A percentile compares a stretch with the other conserved stretches of the same genome.
Conservation (phyloP, 495 filamentous ascomycete species). For the Talaromyces trachyspermus region DNA sequence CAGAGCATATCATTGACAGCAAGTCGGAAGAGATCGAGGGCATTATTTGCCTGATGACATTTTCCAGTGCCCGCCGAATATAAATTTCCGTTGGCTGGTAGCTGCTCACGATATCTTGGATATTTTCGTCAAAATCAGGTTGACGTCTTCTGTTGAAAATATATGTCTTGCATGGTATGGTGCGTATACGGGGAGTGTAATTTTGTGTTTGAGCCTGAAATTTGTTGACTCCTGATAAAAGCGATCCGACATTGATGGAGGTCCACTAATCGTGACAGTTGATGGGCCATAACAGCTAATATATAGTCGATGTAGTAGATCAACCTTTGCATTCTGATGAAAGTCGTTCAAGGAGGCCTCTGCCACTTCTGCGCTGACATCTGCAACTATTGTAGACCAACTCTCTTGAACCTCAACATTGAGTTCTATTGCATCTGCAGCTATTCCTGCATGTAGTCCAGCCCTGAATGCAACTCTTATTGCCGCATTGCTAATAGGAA, state of each 20-base stretch:
- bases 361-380: constrained; percentile 24
- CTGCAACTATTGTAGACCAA: constrained; percentile 34
- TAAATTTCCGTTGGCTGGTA: neutral
- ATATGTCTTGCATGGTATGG: constrained; percentile 77
- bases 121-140: constrained; percentile 42
- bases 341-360: constrained; percentile 27
- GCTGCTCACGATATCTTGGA: neutral
- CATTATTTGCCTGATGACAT: neutral
- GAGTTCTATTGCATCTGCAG: constrained; percentile 22
- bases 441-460: constrained; percentile 49
- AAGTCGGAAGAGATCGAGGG: neutral
- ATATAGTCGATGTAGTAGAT: constrained; percentile 17
- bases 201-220: constrained; percentile 32
- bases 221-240: neutral
- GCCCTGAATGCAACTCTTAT: constrained; percentile 67
- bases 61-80: neutral
- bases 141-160: constrained; percentile 51
- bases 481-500: constrained; percentile 58
- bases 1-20: neutral
- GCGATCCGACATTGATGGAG: constrained; percentile 17
- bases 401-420: constrained; percentile 16
- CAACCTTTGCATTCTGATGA: constrained; percentile 24
- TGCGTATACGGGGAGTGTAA: constrained; percentile 55
- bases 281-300: constrained; percentile 38
- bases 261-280: constrained; percentile 32